These are phyloP conservation scores for Silene noctiflora DNA, from an alignment of 179 eudicot species.

Conservation along the genomic window DNA sequence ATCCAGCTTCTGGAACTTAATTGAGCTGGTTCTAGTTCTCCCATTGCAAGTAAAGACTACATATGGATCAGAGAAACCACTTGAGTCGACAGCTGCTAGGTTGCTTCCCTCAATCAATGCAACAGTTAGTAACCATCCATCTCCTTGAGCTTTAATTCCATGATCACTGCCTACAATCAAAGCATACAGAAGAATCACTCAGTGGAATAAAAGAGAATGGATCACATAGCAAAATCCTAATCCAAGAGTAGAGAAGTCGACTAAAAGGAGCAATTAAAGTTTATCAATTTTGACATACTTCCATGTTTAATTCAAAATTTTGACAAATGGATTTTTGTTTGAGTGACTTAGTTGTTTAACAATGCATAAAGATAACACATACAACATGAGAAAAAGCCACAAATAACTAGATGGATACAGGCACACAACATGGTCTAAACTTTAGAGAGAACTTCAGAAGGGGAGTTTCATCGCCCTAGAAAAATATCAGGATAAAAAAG, in stretches of 20 bases:
- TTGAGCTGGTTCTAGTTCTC: slow-evolving; percentile 84
- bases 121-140: slow-evolving; percentile 96
- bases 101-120: slow-evolving; percentile 91
- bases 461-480: background rate
- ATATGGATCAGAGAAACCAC: slow-evolving; percentile 87
- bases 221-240: slow-evolving; percentile 5
- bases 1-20: slow-evolving; percentile 86
- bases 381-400: background rate
- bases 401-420: background rate
- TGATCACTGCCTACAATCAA: slow-evolving; percentile 65
- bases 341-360: slow-evolving; percentile 8
- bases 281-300: background rate
- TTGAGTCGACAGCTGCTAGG: slow-evolving; percentile 86
- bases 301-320: background rate
- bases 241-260: background rate
- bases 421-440: background rate
- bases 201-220: background rate
- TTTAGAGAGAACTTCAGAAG: slow-evolving; percentile 1
- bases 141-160: slow-evolving; percentile 88
- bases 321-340: background rate
- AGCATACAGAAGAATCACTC: background rate
- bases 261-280: background rate
- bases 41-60: slow-evolving; percentile 94
- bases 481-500: background rate
- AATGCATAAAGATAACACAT: slow-evolving; percentile 12